A percentile compares a stretch with the other conserved stretches of the same genome.
phyloP scores from a whole-genome alignment of 108 stramenopile genomes.

The Cyclotella distinguenda region DNA sequence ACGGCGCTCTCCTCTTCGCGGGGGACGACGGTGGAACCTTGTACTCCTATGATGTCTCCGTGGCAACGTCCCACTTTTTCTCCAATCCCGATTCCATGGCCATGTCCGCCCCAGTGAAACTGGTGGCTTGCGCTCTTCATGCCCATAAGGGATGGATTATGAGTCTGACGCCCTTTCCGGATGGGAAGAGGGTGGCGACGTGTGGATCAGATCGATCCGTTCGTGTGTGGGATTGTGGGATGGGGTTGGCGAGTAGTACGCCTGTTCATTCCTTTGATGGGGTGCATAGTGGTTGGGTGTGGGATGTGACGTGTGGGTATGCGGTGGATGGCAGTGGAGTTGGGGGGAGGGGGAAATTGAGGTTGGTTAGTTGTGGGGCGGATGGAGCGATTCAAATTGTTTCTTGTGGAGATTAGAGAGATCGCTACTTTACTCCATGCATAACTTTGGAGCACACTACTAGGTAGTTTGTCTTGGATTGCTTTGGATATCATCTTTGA shows the following conservation, averaged over 20 bases:
- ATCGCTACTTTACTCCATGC: neutral
- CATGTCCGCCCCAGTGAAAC: conserved; percentile 32
- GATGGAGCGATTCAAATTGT: conserved; percentile 40
- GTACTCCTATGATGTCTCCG: conserved; percentile 36
- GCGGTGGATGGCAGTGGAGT: conserved; percentile 4
- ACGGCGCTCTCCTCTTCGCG: conserved; percentile 37
- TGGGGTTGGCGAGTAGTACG: conserved; percentile 41
- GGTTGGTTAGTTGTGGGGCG: conserved; percentile 38
- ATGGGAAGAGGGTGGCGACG: conserved; percentile 31
- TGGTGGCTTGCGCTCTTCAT: conserved; percentile 40
- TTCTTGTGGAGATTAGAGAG: conserved; percentile 34
- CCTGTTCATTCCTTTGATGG: conserved; percentile 48
- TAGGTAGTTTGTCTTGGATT: no score
- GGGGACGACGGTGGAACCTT: conserved; percentile 45
- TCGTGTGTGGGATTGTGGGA: conserved; percentile 47
- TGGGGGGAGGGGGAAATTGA: conserved; percentile 13
- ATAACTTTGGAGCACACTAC: no score
- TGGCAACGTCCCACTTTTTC: conserved; percentile 3
- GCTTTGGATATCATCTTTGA: no score
- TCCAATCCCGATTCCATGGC: neutral
- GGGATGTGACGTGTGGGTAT: conserved; percentile 35
- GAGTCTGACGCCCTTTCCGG: conserved; percentile 38
- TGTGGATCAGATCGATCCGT: conserved; percentile 47
- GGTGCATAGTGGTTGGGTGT: conserved; percentile 36
- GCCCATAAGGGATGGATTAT: conserved; percentile 49